Conservation (phyloP, 2,329 filamentous ascomycete genomes). For the Penicillium occitanis region DNA sequence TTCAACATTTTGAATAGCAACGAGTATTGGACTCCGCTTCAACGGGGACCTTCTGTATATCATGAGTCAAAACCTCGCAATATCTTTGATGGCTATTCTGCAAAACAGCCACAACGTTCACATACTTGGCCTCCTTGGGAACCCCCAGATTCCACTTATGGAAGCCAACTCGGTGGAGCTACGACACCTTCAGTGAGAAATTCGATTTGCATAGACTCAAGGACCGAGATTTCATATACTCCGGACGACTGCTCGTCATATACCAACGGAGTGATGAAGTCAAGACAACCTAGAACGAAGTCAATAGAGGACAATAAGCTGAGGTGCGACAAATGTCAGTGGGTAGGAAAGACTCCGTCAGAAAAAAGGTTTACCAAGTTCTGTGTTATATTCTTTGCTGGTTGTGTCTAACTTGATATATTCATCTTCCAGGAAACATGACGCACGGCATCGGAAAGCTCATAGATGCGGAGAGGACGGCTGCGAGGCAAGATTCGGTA, state of each 20-base stretch:
- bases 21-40: background rate
- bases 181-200: background rate
- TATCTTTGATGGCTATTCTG: too few species aligned
- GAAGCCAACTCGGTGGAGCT: constrained; percentile 29
- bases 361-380: constrained; percentile 37
- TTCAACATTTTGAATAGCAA: background rate
- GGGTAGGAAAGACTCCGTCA: constrained; percentile 42
- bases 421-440: constrained; percentile 66
- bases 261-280: background rate
- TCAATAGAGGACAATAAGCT: background rate
- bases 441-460: constrained; percentile 66
- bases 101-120: background rate
- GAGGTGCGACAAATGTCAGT: constrained; percentile 53
- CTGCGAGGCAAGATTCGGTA: constrained; percentile 73
- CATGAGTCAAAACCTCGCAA: background rate
- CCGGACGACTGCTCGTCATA: background rate
- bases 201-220: background rate
- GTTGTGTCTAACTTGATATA: background rate
- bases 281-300: background rate
- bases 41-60: background rate
- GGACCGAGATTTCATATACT: background rate
- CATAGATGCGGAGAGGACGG: constrained; percentile 59
- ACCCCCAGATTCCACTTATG: constrained; percentile 40
- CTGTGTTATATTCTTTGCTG: background rate
- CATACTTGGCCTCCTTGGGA: background rate